phyloP scores from a whole-genome alignment of 495 filamentous ascomycete genomes.

The Lepraria neglecta region DNA sequence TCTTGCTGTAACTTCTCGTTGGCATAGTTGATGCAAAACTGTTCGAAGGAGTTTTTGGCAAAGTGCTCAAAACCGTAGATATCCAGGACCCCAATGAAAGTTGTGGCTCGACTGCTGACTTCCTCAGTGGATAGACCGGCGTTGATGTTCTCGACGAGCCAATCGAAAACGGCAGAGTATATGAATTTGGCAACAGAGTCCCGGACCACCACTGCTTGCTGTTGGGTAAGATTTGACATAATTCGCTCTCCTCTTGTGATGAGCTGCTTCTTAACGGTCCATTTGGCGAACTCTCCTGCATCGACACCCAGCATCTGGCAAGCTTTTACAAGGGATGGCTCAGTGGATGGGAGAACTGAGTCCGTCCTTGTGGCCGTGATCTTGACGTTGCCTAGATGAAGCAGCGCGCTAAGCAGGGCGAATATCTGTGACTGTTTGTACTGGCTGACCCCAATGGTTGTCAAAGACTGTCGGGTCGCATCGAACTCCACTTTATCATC shows the following conservation, averaged over 20 bases:
- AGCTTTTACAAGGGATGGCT: constrained; percentile 74
- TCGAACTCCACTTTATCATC: constrained; percentile 91
- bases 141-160: constrained; percentile 96
- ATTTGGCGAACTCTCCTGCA: constrained; percentile 83
- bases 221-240: constrained; percentile 88
- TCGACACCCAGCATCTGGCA: constrained; percentile 86
- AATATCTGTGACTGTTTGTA: constrained; percentile 78
- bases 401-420: constrained; percentile 79
- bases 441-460: constrained; percentile 77
- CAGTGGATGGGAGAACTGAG: constrained; percentile 70
- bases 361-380: constrained; percentile 86
- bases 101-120: constrained; percentile 69
- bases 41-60: constrained; percentile 98
- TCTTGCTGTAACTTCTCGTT: constrained; percentile 99
- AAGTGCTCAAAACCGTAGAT: constrained; percentile 99
- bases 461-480: constrained; percentile 76
- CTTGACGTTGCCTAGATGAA: constrained; percentile 94
- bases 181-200: constrained; percentile 99
- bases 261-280: constrained; percentile 98
- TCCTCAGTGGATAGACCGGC: constrained; percentile 80
- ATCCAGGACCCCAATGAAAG: constrained; percentile 99
- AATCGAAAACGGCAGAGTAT: constrained; percentile 97
- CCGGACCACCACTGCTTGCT: constrained; percentile 88
- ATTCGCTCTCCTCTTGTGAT: constrained; percentile 97
- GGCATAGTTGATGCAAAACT: constrained; percentile 99